phyloP scores from a whole-genome alignment of 2,329 filamentous ascomycete genomes.

The Madurella mycetomatis region DNA sequence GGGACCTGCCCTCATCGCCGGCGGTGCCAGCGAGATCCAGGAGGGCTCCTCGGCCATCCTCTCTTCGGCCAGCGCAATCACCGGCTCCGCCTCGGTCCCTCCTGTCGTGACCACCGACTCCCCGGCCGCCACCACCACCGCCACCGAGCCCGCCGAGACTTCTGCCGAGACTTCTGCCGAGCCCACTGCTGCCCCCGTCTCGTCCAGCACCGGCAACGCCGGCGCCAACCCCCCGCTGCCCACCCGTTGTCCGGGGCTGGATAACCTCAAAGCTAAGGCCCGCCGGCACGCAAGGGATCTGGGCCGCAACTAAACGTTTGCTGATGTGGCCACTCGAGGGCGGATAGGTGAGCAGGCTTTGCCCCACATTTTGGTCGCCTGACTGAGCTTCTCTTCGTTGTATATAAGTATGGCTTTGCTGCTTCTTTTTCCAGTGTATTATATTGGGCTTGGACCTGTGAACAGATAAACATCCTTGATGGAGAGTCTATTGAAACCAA shows the following conservation, averaged over 20 bases:
- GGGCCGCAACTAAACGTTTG: neutral
- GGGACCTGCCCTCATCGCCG: constrained; percentile 26
- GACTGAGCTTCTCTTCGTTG: neutral
- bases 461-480: no score
- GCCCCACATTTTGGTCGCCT: neutral
- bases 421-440: neutral
- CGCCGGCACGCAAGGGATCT: constrained; percentile 15
- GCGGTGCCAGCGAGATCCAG: constrained; percentile 13
- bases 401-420: neutral
- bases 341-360: no score
- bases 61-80: constrained; percentile 20
- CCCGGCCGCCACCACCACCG: constrained; percentile 3
- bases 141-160: constrained; percentile 3
- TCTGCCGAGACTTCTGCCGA: neutral
- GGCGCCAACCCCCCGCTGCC: constrained; percentile 2
- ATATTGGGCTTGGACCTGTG: neutral
- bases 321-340: no score
- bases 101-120: constrained; percentile 8
- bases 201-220: neutral
- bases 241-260: constrained; percentile 16
- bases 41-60: constrained; percentile 15
- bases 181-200: neutral
- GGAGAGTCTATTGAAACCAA: no score
- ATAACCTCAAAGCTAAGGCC: neutral
- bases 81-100: constrained; percentile 15